These are phyloP conservation scores for Lagerstroemia speciosa DNA, from an alignment of 345 rosid species.

Conservation along the genomic window DNA sequence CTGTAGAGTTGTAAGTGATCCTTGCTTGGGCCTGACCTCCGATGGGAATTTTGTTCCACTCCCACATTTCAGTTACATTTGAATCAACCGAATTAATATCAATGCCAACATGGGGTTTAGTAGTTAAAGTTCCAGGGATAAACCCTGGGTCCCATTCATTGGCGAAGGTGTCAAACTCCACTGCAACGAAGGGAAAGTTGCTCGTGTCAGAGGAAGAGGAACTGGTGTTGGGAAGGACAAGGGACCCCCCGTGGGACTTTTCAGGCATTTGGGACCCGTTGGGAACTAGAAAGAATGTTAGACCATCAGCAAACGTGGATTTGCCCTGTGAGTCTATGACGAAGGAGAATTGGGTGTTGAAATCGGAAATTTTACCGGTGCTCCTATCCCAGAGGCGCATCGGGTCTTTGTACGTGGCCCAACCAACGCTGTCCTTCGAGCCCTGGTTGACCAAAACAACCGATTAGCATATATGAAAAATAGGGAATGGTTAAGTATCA, in stretches of 20 bases:
- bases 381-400: constrained; percentile 8
- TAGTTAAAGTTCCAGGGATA: background rate
- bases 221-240: constrained; percentile 8
- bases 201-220: background rate
- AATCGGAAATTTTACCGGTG: background rate
- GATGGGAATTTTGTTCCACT: background rate
- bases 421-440: background rate
- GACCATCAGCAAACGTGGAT: background rate
- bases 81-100: constrained; percentile 1
- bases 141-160: background rate
- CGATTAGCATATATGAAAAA: too few relatives aligned
- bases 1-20: background rate
- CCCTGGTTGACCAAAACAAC: background rate
- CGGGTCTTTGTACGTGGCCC: background rate
- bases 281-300: constrained; percentile 9
- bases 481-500: too few relatives aligned
- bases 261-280: background rate
- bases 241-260: constrained; percentile 3
- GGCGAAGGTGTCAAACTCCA: constrained; percentile 14
- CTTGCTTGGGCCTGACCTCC: background rate
- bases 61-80: background rate
- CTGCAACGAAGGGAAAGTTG: constrained; percentile 6
- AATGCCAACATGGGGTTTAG: constrained; percentile 2
- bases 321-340: constrained; percentile 1
- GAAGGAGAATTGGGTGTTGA: constrained; percentile 14